Conservation (phyloP, 306 rosid genomes). For the Citrullus amarus region DNA sequence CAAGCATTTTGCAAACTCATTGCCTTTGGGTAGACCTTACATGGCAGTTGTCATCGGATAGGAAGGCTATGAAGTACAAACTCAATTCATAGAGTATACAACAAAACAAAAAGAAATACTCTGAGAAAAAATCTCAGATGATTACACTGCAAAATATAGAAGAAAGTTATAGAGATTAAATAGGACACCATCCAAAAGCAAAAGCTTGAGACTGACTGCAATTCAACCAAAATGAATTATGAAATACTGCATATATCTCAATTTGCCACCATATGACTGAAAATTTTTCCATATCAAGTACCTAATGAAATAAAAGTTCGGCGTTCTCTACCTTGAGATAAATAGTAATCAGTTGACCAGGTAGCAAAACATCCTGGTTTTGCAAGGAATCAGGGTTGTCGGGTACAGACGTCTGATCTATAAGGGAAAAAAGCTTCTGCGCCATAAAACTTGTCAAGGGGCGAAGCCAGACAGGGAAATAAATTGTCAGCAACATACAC, state of each 20-base stretch:
- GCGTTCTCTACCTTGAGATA: conserved; percentile 59
- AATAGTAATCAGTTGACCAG: conserved; percentile 82
- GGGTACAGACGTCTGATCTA: conserved; percentile 73
- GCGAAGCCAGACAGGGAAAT: conserved; percentile 7
- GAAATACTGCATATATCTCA: neutral
- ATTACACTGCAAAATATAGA: neutral
- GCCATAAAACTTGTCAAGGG: conserved; percentile 59
- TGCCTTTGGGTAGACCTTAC: neutral
- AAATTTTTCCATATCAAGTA: neutral
- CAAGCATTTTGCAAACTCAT: neutral
- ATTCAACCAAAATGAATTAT: neutral
- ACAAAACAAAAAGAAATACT: neutral
- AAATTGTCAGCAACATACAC: conserved; percentile 3
- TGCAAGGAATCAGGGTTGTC: conserved; percentile 93
- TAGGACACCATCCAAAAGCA: neutral
- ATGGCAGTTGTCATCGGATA: neutral
- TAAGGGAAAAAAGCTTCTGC: conserved; percentile 89
- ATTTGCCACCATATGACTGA: neutral
- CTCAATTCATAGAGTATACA: neutral
- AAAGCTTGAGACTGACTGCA: neutral
- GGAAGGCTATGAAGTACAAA: neutral
- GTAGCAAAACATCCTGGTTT: conserved; percentile 85
- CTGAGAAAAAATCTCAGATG: neutral
- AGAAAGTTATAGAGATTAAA: neutral
- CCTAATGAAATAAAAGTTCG: neutral